Evolutionary conservation across 495 filamentous ascomycete species (phyloP), one percentile per base, ranked within the genome.

Genomic region (Rostrohypoxylon terebratum): DNA sequence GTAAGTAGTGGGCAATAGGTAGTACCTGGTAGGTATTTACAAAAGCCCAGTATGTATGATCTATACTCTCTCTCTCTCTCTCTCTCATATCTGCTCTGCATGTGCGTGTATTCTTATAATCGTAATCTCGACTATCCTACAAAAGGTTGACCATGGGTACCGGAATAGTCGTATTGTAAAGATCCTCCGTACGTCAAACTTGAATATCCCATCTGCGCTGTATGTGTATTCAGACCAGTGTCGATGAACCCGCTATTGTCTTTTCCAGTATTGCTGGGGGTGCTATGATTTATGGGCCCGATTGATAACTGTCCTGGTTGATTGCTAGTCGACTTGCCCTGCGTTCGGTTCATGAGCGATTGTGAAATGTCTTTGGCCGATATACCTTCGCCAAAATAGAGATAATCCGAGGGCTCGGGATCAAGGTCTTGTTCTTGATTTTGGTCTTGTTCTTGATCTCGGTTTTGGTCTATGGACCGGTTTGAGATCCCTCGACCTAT

Each of bases 191-290:
- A 64, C 3, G 61, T 68, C 8, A 68, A 33, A 55, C 55, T 55
- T 6, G 57, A 61, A 25, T 68, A 68, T 23, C 58, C 66, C 66
- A 68, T 68, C 38, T 68, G 66, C 25, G 45, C 20, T 47, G 58
- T 55, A 7, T 62, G 66, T 14, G 55, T 62, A 53, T 55, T 61
- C 36, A 68, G n/a, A 3, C 47, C 57, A 0, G 66, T 54, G 5
- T 55, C 61, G 1, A 68, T 40, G 45, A 68, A 68, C 8, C 66
- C 66, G 21, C 57, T 61, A 10, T 36, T 44, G n/a, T 68, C 66
- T 33, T 18, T 61, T 20, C 66, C 58, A 16, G 23, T 48, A 16
- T n/a, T 23, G 9, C 14, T 47, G 20, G 42, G 42, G 28, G 28
- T 40, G 10, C 18, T 4, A 55, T 33, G n/a, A 16, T n/a, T 55